Base-by-base conservation (phyloP, 179 eudicot genomes). In the Beta macrorhiza region DNA sequence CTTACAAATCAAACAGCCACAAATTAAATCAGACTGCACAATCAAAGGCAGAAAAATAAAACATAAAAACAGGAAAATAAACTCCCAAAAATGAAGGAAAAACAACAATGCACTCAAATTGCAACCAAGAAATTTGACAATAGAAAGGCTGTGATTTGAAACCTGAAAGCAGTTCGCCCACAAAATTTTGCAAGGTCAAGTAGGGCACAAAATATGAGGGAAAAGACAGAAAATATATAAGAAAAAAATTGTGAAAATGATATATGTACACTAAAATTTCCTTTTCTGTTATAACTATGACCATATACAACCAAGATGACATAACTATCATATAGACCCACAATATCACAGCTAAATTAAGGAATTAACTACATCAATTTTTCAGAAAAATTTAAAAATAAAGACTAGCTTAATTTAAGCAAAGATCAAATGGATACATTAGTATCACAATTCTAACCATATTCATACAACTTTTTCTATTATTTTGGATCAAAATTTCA, bases 301-400 rank as follows among this genome's bases (percentile, higher is more conserved):
- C 77, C 22, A 64, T 42, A 0, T 22, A 22, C 20, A 62, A 62
- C 45, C 16, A 80, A 51, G 72, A 73, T 52, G 45, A 64, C 15
- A 79, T 29, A 79, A 61, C 62, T 80, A 69, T 53, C 72, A 78
- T 19, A 72, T 51, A 74, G 72, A 62, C 67, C 76, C 81, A 79
- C 47, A 6, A 72, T 9, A 75, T 49, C 53, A 49, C 53, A 5
- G 0, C 10, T 49, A 49, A 49, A 49, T 69, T 49, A 9, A 75
- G n/a, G 19, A 74, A 75, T 53, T 53, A 44, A 29, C 12, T 64
- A 25, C 19, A 37, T 25, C 13, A 22, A n/a, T 1, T 45, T 12
- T 7, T 7, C n/a, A 74, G 19, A 15, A 37, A 68, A 16, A 0
- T 37, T 3, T 37, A 15, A 32, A 4, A 32, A 4, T 6, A 42